Evolutionary conservation across 148 eudicot species (phyloP), one percentile per base, ranked within the genome.

Genomic region (Rhododendron vialii): DNA sequence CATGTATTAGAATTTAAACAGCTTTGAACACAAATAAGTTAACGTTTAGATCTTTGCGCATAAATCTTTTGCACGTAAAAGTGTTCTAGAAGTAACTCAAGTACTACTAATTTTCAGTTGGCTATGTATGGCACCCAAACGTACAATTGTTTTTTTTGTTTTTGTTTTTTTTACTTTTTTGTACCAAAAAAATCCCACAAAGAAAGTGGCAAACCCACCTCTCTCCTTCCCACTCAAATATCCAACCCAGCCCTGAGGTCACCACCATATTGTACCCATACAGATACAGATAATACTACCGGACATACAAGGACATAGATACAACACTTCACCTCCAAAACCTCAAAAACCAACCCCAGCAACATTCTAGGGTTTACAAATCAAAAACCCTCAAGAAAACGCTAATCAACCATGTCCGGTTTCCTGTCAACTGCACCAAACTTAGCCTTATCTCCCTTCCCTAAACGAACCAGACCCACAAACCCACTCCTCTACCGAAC

Each of bases 401-500:
- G 18, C 26, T 3, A 33, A 12, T 11, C 84, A 55, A 65, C 6
- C 30, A 65, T 87, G 89, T 57, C 90, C 12, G 15, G 81, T 86
- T 83, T 84, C 33, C 26, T 85, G 22, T 85, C 91, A 45, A 41
- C 82, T 26, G 87, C 83, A 30, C 87, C 89, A 41, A 90, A 83
- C 51, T 45, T 74, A 28, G 78, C 86, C 22, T 55, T 55, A 45
- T 87, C 91, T 69, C 90, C 92, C 24, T 84, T 84, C 78, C 88
- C 84, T 0, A 71, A 79, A 88, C 82, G 88, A 78, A 85, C 90
- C 88, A 86, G 84, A 79, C 48, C 88, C 73, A n/a, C 81, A 47
- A 88, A 80, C 83, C 93, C 88, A 3, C 41, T 74, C 82, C 84
- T 83, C 84, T 85, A 76, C 50, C 87, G 89, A 28, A 76, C 92